A percentile compares a stretch with the other conserved stretches of the same genome.
Conservation (phyloP, 2,329 filamentous ascomycete species). For the Lachnellula subtilissima region DNA sequence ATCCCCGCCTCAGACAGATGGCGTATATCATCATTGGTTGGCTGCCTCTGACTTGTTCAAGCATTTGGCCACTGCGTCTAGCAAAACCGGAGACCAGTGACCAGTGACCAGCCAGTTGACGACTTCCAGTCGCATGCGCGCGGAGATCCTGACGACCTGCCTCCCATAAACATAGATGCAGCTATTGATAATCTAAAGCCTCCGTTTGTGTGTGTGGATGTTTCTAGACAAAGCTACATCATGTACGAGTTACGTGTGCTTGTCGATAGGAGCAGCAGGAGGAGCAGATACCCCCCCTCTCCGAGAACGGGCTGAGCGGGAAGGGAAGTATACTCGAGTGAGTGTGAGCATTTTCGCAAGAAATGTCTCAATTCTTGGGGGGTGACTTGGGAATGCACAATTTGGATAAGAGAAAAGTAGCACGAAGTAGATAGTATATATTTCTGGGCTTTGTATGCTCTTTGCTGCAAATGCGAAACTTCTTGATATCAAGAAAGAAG, state of each 20-base stretch:
- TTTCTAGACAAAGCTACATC: slow-evolving; percentile 6
- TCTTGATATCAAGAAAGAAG: slow-evolving; percentile 3
- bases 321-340: slow-evolving; percentile 10
- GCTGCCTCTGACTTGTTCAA: slow-evolving; percentile 24
- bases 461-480: background rate
- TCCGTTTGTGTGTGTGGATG: background rate
- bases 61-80: slow-evolving; percentile 28
- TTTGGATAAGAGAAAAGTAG: background rate
- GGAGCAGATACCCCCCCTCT: slow-evolving; percentile 6
- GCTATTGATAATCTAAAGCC: slow-evolving; percentile 6
- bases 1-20: slow-evolving; percentile 22
- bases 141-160: slow-evolving; percentile 14
- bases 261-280: slow-evolving; percentile 1
- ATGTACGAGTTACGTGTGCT: background rate
- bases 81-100: slow-evolving; percentile 14
- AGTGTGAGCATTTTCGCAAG: slow-evolving; percentile 2
- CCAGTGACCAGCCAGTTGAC: background rate
- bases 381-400: background rate
- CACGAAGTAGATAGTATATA: background rate
- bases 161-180: slow-evolving; percentile 7
- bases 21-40: slow-evolving; percentile 29
- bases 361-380: slow-evolving; percentile 8
- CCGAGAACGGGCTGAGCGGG: slow-evolving; percentile 22
- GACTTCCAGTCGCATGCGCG: slow-evolving; percentile 21
- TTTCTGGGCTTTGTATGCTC: slow-evolving; percentile 3